Percentiles rank a stretch among this genome's conserved stretches.
phyloP scores from a whole-genome alignment of 2,329 filamentous ascomycete species.

The Scleromitrula shiraiana region DNA sequence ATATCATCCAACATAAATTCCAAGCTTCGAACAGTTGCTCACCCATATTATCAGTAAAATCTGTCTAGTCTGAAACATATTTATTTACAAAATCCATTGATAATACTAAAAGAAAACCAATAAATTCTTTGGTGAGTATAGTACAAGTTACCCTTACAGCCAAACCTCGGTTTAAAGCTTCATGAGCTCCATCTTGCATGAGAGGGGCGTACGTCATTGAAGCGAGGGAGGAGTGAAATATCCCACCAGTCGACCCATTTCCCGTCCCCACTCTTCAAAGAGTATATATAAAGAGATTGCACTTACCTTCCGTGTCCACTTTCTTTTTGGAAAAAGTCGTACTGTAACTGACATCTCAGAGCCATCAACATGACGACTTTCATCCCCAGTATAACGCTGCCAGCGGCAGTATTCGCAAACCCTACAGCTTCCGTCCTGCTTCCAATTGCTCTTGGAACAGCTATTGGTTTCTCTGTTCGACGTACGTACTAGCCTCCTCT shows the following conservation, averaged over 20 bases:
- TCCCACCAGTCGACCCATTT: not conserved
- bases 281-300: not conserved
- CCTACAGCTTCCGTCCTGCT: conserved; percentile 68
- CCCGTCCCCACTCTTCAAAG: not conserved
- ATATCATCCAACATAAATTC: too few species aligned
- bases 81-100: too few species aligned
- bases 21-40: too few species aligned
- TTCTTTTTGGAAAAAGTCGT: not conserved
- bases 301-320: not conserved
- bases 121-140: too few species aligned
- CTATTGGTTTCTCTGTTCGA: conserved; percentile 60
- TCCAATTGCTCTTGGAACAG: conserved; percentile 64
- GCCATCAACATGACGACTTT: conserved; percentile 62
- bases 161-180: not conserved
- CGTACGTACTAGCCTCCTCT: conserved; percentile 41
- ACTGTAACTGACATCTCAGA: not conserved
- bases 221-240: conserved; percentile 3
- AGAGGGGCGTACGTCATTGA: conserved; percentile 1
- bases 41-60: too few species aligned
- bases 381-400: conserved; percentile 70
- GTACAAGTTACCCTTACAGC: not conserved
- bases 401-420: conserved; percentile 60
- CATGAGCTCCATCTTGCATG: not conserved
- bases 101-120: too few species aligned
- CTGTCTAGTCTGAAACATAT: too few species aligned